These are phyloP conservation scores for Oehlia diaphana DNA, from an alignment of 192 early-diverging fungal genomes.

Conservation along the genomic window DNA sequence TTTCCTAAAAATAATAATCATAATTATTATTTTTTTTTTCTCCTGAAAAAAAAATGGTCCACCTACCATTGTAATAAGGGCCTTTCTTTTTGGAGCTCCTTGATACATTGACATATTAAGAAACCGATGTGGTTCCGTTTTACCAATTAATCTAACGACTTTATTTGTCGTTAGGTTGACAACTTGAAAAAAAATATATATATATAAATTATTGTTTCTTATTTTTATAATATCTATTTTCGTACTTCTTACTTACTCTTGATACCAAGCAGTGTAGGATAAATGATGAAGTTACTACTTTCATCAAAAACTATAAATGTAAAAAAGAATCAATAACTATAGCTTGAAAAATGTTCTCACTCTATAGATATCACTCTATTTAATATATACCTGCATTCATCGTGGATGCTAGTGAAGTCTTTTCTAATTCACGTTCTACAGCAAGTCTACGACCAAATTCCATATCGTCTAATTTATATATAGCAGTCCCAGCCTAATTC, in stretches of 20 bases:
- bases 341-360: background rate
- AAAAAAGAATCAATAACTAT: constrained; percentile 14
- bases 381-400: constrained; percentile 65
- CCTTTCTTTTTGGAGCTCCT: constrained; percentile 83
- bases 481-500: constrained; percentile 65
- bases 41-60: background rate
- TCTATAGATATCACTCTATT: background rate
- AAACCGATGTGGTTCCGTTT: constrained; percentile 88
- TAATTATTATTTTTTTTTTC: background rate
- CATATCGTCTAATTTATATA: constrained; percentile 90
- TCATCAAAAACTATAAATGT: constrained; percentile 80
- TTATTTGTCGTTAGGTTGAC: constrained; percentile 86
- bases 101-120: constrained; percentile 88
- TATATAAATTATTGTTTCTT: too few relatives aligned
- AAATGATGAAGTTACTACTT: constrained; percentile 84
- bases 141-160: constrained; percentile 83
- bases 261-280: constrained; percentile 92
- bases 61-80: constrained; percentile 65
- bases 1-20: constrained; percentile 47
- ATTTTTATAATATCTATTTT: too few relatives aligned
- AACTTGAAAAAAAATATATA: constrained; percentile 39
- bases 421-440: constrained; percentile 83
- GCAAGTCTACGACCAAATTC: constrained; percentile 95
- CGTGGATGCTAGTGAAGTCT: constrained; percentile 61
- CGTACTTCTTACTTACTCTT: constrained; percentile 52